A percentile compares a stretch with the other conserved stretches of the same genome.
Conservation (phyloP, 2,329 filamentous ascomycete species). For the Botrytis squamosa region DNA sequence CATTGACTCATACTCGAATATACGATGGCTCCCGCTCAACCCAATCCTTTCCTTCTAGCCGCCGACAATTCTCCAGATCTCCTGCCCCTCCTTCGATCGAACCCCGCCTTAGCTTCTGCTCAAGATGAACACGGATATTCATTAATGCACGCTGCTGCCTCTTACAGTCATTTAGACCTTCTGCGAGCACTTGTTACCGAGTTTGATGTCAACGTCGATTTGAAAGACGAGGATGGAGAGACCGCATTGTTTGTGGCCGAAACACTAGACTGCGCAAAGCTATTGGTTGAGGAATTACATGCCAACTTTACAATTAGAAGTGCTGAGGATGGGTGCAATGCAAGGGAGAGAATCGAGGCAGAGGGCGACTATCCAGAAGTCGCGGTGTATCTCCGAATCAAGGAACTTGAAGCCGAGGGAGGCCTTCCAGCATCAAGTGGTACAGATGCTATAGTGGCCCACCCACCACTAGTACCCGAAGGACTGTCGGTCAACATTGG, state of each 20-base stretch:
- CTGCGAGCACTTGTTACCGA: slow-evolving; percentile 73
- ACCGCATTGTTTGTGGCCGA: slow-evolving; percentile 95
- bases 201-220: slow-evolving; percentile 74
- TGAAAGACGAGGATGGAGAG: slow-evolving; percentile 87
- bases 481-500: slow-evolving; percentile 77
- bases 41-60: slow-evolving; percentile 73
- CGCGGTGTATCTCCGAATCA: slow-evolving; percentile 62
- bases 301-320: slow-evolving; percentile 66
- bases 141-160: slow-evolving; percentile 86
- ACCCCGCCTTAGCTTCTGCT: slow-evolving; percentile 71
- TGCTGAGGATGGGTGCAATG: slow-evolving; percentile 69
- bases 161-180: slow-evolving; percentile 83
- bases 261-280: slow-evolving; percentile 71
- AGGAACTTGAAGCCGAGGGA: slow-evolving; percentile 33
- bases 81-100: slow-evolving; percentile 68
- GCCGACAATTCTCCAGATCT: slow-evolving; percentile 77
- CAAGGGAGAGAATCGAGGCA: slow-evolving; percentile 73
- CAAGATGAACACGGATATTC: slow-evolving; percentile 95
- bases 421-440: background rate
- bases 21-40: slow-evolving; percentile 26
- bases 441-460: background rate
- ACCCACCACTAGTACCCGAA: slow-evolving; percentile 65
- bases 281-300: slow-evolving; percentile 79
- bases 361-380: slow-evolving; percentile 79
- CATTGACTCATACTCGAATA: background rate